These are phyloP conservation scores for Taiwanofungus camphoratus DNA, from an alignment of 1,284 basidiomycete genomes.

Conservation along the genomic window DNA sequence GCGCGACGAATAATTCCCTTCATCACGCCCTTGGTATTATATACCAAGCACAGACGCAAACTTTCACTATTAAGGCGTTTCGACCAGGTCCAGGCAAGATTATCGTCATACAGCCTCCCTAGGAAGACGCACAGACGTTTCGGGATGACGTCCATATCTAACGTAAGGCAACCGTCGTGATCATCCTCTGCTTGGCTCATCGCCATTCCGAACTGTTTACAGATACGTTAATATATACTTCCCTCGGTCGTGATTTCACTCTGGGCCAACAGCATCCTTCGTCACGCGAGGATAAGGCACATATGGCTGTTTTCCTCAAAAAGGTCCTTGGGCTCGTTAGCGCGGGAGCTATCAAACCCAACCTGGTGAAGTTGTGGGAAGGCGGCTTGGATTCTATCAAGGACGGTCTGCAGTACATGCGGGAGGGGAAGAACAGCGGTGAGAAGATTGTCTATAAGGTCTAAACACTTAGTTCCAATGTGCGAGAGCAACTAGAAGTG, in stretches of 20 bases:
- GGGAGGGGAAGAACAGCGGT: constrained; percentile 18
- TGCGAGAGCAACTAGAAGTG: too few species aligned
- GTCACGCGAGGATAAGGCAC: constrained; percentile 14
- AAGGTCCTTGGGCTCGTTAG: constrained; percentile 16
- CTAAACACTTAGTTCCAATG: too few species aligned
- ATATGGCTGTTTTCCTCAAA: constrained; percentile 18
- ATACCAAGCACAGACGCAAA: constrained; percentile 12
- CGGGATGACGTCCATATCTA: constrained; percentile 13
- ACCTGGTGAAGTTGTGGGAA: constrained; percentile 18
- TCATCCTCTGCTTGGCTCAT: not conserved
- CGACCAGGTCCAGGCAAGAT: constrained; percentile 16
- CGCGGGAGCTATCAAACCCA: constrained; percentile 14
- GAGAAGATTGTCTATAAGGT: constrained; percentile 22
- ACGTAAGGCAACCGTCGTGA: constrained; percentile 12
- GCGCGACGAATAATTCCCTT: constrained; percentile 17
- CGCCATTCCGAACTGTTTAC: not conserved
- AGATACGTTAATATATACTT: constrained; percentile 14
- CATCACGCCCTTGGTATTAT: constrained; percentile 20
- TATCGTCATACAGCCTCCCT: constrained; percentile 7
- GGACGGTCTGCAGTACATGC: constrained; percentile 17
- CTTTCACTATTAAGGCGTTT: constrained; percentile 11
- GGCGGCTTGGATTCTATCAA: constrained; percentile 16
- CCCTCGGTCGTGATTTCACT: constrained; percentile 13
- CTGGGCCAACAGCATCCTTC: constrained; percentile 7
- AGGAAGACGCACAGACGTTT: constrained; percentile 6